Percentiles rank a stretch among this genome's conserved stretches.
Evolutionary conservation across 2,329 filamentous ascomycete genomes (phyloP).

Genomic region (Plenodomus lindquistii): DNA sequence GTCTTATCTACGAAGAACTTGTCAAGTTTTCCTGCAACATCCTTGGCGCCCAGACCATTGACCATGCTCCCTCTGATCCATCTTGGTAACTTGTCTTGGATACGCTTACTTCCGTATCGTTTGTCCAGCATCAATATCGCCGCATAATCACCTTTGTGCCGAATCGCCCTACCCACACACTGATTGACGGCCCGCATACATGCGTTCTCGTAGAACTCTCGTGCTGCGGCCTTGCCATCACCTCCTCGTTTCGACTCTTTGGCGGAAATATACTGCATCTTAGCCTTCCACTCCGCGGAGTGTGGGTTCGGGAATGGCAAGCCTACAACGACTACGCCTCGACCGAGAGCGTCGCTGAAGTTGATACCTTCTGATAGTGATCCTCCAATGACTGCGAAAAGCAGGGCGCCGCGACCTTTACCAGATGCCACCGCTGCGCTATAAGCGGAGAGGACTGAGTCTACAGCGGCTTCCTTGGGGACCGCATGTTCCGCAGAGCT

Average conservation of each 20-base stretch:
- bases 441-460: conserved; percentile 76
- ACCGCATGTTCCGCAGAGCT: conserved; percentile 61
- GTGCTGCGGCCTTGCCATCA: conserved; percentile 56
- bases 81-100: conserved; percentile 77
- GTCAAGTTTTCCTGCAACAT: conserved; percentile 45
- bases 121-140: conserved; percentile 84
- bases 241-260: conserved; percentile 49
- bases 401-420: conserved; percentile 68
- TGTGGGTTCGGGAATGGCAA: conserved; percentile 90
- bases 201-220: conserved; percentile 89
- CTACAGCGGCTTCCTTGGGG: conserved; percentile 57
- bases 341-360: conserved; percentile 87
- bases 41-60: conserved; percentile 46
- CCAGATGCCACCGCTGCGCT: conserved; percentile 61
- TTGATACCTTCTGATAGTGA: conserved; percentile 98
- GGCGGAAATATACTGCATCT: conserved; percentile 81
- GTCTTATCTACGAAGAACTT: conserved; percentile 44
- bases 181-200: conserved; percentile 98
- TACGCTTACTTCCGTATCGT: conserved; percentile 73
- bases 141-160: conserved; percentile 87
- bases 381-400: conserved; percentile 90
- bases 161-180: conserved; percentile 88
- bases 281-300: conserved; percentile 90
- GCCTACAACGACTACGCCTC: conserved; percentile 88
- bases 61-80: conserved; percentile 80